Conservation (phyloP, 2,329 filamentous ascomycete genomes). For the Cercospora zeae-maydis region DNA sequence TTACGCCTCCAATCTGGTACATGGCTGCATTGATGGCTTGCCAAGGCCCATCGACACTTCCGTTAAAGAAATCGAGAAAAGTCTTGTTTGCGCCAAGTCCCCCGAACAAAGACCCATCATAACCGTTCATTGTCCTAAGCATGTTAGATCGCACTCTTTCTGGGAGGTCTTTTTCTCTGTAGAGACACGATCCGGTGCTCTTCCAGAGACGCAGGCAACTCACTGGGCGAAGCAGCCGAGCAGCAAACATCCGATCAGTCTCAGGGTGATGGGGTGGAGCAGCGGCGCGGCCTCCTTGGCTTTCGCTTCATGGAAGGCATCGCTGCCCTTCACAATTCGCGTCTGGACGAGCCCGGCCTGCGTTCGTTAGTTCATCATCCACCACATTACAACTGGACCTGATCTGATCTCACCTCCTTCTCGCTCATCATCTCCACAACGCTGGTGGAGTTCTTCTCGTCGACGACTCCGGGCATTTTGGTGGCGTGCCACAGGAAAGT, state of each 20-base stretch:
- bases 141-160: not conserved
- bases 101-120: constrained; percentile 56
- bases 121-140: constrained; percentile 45
- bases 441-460: constrained; percentile 13
- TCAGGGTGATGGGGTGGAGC: constrained; percentile 18
- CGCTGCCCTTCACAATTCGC: constrained; percentile 48
- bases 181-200: not conserved
- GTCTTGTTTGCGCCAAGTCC: constrained; percentile 49
- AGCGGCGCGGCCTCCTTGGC: constrained; percentile 49
- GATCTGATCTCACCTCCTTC: constrained; percentile 8
- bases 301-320: constrained; percentile 55
- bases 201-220: not conserved
- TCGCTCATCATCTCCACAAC: constrained; percentile 14
- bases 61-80: constrained; percentile 45
- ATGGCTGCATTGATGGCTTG: constrained; percentile 46
- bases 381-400: not conserved
- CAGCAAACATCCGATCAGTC: constrained; percentile 29
- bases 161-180: not conserved
- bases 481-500: not conserved
- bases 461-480: constrained; percentile 8
- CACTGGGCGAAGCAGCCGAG: constrained; percentile 41
- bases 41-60: constrained; percentile 42
- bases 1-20: constrained; percentile 49
- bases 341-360: constrained; percentile 12
- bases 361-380: not conserved